phyloP scores from a whole-genome alignment of 148 eudicot genomes.

The Linanthus parryae region DNA sequence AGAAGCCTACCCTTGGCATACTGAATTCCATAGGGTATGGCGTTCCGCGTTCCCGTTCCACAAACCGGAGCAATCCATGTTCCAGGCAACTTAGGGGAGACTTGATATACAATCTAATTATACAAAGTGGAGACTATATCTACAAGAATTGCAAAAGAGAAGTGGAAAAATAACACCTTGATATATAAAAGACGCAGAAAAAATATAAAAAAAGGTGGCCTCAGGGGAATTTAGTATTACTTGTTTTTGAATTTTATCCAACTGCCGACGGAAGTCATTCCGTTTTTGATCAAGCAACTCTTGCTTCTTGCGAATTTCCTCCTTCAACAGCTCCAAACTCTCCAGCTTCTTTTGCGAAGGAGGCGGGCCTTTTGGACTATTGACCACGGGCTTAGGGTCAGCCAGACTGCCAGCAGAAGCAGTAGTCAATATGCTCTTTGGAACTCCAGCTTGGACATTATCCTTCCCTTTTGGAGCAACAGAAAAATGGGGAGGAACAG shows the following conservation, averaged over 20 bases:
- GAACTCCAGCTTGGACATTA: conserved; percentile 24
- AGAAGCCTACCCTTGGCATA: too few species aligned
- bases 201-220: neutral
- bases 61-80: too few species aligned
- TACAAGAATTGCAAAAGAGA: too few species aligned
- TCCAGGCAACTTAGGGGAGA: too few species aligned
- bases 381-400: conserved; percentile 37
- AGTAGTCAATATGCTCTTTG: conserved; percentile 29
- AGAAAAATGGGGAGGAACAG: conserved; percentile 23
- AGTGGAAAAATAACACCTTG: neutral
- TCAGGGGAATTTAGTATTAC: conserved; percentile 31
- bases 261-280: conserved; percentile 52
- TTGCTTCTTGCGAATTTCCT: conserved; percentile 91
- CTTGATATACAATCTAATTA: too few species aligned
- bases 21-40: too few species aligned
- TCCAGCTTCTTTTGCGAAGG: conserved; percentile 65
- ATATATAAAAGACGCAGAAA: neutral
- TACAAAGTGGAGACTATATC: too few species aligned
- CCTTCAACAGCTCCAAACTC: conserved; percentile 65
- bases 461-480: conserved; percentile 39
- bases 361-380: conserved; percentile 42
- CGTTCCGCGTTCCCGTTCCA: too few species aligned
- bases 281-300: conserved; percentile 86
- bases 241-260: conserved; percentile 70
- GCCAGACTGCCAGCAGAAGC: conserved; percentile 20